Base-by-base conservation (phyloP, 805 yeast species). In the Nakazawaea wickerhamii region DNA sequence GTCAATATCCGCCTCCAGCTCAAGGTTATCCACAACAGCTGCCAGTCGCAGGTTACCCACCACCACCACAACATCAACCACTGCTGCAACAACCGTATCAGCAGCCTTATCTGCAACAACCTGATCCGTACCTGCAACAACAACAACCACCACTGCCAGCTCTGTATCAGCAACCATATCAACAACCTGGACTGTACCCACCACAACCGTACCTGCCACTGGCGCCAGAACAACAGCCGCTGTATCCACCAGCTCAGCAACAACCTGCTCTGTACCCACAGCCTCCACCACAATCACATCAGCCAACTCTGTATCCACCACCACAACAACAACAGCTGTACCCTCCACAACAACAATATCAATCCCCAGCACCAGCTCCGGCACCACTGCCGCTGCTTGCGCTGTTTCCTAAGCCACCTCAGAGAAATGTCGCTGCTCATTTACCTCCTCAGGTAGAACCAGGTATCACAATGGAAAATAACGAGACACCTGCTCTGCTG, bases 41-140 rank as follows among this genome's bases (percentile, higher is more conserved):
- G 41, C 52, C 35, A 41, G 34, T 43, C 14, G 44, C 40, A 39
- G 41, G 46, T 35, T 45, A 49, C 48, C 47, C 48, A 30, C 46
- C 9, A 54, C 38, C 31, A n/a, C 21, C 14, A n/a, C 34, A 30
- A 23, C 30, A 38, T 7, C 47, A 38, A 34, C 31, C 25, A 17
- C 31, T 5, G 15, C 38, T 52, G 35, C 55, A 49, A 41, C 40
- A 46, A 17, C 58, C 46, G 30, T 52, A 45, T 22, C 52, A 48
- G 40, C 55, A 51, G 41, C 52, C 36, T 33, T 46, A 49, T 50
- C 47, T 48, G 33, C 46, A 49, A 34, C 46, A 48, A 41, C 60
- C 55, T 18, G 44, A 47, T 19, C 41, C 42, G 21, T 48, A 44
- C 13, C 44, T 41, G 10, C 45, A 30, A 11, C 53, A 43, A 25